Conservation (phyloP, 257 asterid species). For the Solanum sitiens region DNA sequence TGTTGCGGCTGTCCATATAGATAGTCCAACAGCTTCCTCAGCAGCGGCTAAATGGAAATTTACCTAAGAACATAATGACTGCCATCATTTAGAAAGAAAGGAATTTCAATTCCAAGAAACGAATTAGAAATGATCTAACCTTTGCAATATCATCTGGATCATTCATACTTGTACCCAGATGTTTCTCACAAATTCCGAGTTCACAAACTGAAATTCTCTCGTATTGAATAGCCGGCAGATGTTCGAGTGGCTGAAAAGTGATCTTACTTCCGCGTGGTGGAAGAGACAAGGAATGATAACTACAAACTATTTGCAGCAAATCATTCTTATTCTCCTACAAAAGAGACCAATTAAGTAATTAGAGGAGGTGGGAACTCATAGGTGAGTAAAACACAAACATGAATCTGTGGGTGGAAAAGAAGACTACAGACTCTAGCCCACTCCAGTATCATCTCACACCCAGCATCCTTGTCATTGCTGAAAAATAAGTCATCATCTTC, state of each 20-base stretch:
- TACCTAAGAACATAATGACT: conserved; percentile 34
- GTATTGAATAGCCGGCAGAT: conserved; percentile 61
- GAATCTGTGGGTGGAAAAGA: not conserved
- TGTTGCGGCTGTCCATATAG: conserved; percentile 80
- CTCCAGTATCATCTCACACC: conserved; percentile 45
- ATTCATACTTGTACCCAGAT: conserved; percentile 22
- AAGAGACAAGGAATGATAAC: conserved; percentile 53
- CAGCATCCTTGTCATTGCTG: conserved; percentile 35
- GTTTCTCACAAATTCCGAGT: conserved; percentile 40
- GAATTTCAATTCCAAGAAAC: not conserved
- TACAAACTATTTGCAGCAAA: conserved; percentile 72
- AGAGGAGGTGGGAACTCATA: conserved; percentile 1
- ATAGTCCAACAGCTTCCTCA: conserved; percentile 87
- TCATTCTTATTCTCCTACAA: conserved; percentile 69
- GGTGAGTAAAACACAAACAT: not conserved
- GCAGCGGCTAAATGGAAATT: conserved; percentile 57
- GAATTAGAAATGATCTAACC: conserved; percentile 27
- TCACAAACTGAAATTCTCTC: conserved; percentile 48
- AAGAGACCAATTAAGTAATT: not conserved
- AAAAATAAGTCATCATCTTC: conserved; percentile 34
- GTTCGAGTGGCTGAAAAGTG: conserved; percentile 75
- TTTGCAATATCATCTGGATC: conserved; percentile 40
- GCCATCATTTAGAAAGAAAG: not conserved
- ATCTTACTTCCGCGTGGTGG: conserved; percentile 66
- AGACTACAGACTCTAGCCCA: conserved; percentile 66